Conservation (phyloP, 345 rosid species). For the Citrus glauca region DNA sequence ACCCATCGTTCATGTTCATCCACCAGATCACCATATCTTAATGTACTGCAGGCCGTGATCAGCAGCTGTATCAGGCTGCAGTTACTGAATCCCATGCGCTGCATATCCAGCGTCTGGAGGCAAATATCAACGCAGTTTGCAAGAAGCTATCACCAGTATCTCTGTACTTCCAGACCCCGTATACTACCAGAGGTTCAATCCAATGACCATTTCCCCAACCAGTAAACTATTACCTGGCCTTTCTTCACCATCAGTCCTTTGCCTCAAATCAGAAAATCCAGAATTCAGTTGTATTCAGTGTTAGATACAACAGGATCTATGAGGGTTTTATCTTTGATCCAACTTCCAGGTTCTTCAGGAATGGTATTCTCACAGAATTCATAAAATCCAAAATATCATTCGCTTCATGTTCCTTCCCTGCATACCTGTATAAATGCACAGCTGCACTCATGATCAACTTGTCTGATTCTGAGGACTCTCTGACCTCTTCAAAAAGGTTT, state of each 20-base stretch:
- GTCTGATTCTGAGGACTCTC: constrained; percentile 37
- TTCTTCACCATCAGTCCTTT: not conserved
- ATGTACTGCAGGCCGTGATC: too few species aligned
- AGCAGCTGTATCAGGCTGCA: too few species aligned
- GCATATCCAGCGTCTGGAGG: too few species aligned
- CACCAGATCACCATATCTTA: too few species aligned
- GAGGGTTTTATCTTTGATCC: constrained; percentile 24
- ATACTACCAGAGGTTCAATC: not conserved
- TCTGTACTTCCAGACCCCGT: not conserved
- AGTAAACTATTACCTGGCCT: not conserved
- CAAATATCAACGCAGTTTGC: too few species aligned
- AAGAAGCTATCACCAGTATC: not conserved
- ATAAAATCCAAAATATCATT: constrained; percentile 31
- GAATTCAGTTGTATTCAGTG: not conserved
- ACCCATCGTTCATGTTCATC: too few species aligned
- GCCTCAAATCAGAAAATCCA: not conserved
- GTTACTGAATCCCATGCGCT: too few species aligned
- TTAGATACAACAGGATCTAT: not conserved
- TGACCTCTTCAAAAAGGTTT: constrained; percentile 46
- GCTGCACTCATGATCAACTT: constrained; percentile 52
- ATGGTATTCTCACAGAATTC: constrained; percentile 24
- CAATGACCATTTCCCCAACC: too few species aligned
- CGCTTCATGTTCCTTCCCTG: constrained; percentile 39
- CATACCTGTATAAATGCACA: constrained; percentile 50
- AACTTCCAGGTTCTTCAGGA: constrained; percentile 31